Base-by-base conservation (phyloP, 2,329 filamentous ascomycete genomes). In the Aspergillus sp. region DNA sequence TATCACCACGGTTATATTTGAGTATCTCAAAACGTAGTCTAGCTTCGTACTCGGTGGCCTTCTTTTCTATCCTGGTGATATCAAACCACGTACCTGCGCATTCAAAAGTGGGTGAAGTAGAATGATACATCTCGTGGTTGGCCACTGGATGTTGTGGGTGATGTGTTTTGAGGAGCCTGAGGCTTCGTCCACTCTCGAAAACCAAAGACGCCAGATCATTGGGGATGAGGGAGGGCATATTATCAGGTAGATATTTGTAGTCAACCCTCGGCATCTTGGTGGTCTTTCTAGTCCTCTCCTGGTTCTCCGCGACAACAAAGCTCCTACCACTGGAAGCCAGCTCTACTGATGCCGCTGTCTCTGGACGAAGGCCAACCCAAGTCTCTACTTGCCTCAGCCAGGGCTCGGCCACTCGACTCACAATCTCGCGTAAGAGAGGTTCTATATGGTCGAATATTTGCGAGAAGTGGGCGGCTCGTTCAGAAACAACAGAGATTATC, bases 181-280 rank as follows among this genome's bases (percentile, higher is more conserved):
- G 76, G 71, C 90, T 94, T 67, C 85, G 86, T 4, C 91, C 92
- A 3, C 88, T 90, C 71, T 96, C 91, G 65, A 94, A 93, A n/a
- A 95, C 86, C 5, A 82, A 79, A 54, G 85, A 82, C 3, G 87
- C 88, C 65, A 93, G 84, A 59, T 95, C 91, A 5, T 80, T 73
- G 0, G 88, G 84, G 48, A 96, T 81, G 66, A 95, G 95, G 2
- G 82, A 80, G 0, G 91, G 91, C 77, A 95, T 87, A 63, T 85
- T 85, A 28, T 84, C 79, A 21, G 66, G 62, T 21, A 64, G 63
- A 50, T 74, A 78, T 17, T 81, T 80, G 61, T 89, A 86, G 32
- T 93, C 82, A 5, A 85, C 76, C 65, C 86, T 91, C 63, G 90
- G 86, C 1, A 82, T 71, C 21, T 86, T 84, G 41, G 84, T 76